Evolutionary conservation across 1,139 yeast genomes (phyloP).

Genomic region (Yamadazyma songkhlaensis): DNA sequence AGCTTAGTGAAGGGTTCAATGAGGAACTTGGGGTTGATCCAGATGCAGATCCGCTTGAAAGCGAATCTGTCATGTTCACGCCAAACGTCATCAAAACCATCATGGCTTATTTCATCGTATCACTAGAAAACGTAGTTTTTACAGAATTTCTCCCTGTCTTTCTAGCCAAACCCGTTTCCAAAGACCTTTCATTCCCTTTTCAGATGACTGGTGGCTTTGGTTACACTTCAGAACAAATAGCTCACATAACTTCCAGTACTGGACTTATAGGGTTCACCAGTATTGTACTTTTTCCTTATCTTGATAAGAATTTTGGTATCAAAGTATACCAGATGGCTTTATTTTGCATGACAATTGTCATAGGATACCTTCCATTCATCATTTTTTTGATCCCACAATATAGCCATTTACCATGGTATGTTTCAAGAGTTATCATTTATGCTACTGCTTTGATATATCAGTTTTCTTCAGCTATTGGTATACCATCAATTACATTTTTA

Average conservation of each 20-base stretch:
- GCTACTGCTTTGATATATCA: slow-evolving; percentile 27
- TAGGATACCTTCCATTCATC: slow-evolving; percentile 37
- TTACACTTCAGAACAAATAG: slow-evolving; percentile 43
- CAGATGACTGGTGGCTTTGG: slow-evolving; percentile 26
- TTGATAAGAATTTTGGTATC: slow-evolving; percentile 50
- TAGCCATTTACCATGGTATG: slow-evolving; percentile 20
- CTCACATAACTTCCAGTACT: slow-evolving; percentile 50
- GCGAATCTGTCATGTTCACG: slow-evolving; percentile 1
- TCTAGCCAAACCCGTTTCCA: slow-evolving; percentile 40
- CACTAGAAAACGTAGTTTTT: slow-evolving; percentile 46
- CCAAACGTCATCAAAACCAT: slow-evolving; percentile 9
- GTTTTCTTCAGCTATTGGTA: slow-evolving; percentile 23
- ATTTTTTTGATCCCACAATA: slow-evolving; percentile 39
- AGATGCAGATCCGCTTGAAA: slow-evolving; percentile 3
- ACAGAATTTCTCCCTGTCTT: slow-evolving; percentile 59
- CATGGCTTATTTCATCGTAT: slow-evolving; percentile 10
- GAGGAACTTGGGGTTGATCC: not conserved
- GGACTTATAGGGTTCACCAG: slow-evolving; percentile 54
- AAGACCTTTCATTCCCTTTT: slow-evolving; percentile 32
- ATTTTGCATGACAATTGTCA: slow-evolving; percentile 22
- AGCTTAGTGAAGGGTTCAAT: no score
- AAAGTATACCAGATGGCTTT: slow-evolving; percentile 47
- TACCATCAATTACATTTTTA: slow-evolving; percentile 23
- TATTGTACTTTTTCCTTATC: slow-evolving; percentile 50
- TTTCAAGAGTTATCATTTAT: slow-evolving; percentile 23